Conservation (phyloP, 2,329 filamentous ascomycete species). For the Phoma sp. region DNA sequence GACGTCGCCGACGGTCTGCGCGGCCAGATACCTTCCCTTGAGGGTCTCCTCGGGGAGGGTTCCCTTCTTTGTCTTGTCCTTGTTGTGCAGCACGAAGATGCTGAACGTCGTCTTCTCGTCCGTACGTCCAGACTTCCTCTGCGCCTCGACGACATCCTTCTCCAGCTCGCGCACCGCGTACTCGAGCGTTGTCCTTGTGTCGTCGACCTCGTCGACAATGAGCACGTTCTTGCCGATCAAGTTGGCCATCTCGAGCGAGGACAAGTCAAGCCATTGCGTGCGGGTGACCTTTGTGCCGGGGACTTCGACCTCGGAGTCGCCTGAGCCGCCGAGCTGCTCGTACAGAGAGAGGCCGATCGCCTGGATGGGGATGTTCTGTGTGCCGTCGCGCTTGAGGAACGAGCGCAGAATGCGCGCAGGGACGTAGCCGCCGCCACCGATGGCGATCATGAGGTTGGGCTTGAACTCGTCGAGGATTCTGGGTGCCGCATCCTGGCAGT, state of each 20-base stretch:
- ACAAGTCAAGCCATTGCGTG: constrained; percentile 97
- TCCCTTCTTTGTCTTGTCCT: constrained; percentile 97
- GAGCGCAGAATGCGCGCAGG: constrained; percentile 94
- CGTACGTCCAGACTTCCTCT: constrained; percentile 72
- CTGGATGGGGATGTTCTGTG: constrained; percentile 97
- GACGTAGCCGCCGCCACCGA: constrained; percentile 96
- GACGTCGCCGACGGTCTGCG: constrained; percentile 86
- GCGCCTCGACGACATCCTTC: constrained; percentile 88
- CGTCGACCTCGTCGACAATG: constrained; percentile 95
- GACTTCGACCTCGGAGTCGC: constrained; percentile 71
- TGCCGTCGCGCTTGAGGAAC: constrained; percentile 88
- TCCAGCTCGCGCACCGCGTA: constrained; percentile 91
- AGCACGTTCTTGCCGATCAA: constrained; percentile 89
- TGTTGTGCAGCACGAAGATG: constrained; percentile 98
- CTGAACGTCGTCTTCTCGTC: constrained; percentile 83
- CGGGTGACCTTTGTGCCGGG: constrained; percentile 94
- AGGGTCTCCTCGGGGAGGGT: constrained; percentile 79
- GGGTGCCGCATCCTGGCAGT: constrained; percentile 86
- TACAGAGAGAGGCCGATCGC: constrained; percentile 98
- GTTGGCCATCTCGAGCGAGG: constrained; percentile 83
- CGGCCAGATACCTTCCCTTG: constrained; percentile 78
- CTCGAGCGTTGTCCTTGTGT: constrained; percentile 91
- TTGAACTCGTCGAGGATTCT: constrained; percentile 84
- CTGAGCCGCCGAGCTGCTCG: constrained; percentile 74
- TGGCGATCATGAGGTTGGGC: constrained; percentile 97